Conservation (phyloP, 768 basidiomycete species). For the Cystofilobasidium macerans region DNA sequence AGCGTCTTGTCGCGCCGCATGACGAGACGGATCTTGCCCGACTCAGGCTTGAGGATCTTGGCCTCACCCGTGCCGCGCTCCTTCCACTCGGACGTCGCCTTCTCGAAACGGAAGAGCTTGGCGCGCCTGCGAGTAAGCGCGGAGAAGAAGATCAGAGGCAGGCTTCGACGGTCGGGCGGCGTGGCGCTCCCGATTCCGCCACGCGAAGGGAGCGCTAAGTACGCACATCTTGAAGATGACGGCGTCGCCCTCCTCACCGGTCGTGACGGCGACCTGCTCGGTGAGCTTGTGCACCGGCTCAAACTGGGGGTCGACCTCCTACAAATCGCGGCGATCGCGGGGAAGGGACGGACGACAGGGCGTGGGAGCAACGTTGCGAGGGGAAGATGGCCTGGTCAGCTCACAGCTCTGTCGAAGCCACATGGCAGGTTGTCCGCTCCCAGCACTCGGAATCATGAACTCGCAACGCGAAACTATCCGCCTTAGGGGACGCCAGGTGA, state of each 20-base stretch:
- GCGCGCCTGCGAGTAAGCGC: slow-evolving; percentile 38
- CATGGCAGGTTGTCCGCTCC: too few relatives aligned
- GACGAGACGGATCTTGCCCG: slow-evolving; percentile 82
- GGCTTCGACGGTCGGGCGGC: neutral
- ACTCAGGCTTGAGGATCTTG: slow-evolving; percentile 65
- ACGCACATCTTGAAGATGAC: slow-evolving; percentile 78
- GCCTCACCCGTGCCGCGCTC: slow-evolving; percentile 95
- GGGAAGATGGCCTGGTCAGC: neutral
- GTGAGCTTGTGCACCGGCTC: slow-evolving; percentile 95
- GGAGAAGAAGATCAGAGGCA: neutral
- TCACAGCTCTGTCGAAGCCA: too few relatives aligned
- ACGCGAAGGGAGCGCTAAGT: neutral
- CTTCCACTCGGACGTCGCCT: slow-evolving; percentile 77
- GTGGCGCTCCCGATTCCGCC: neutral
- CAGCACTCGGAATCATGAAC: too few relatives aligned
- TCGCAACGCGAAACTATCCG: too few relatives aligned
- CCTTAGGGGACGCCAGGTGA: too few relatives aligned
- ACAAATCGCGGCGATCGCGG: neutral
- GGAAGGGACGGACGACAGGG: neutral
- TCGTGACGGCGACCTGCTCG: slow-evolving; percentile 89
- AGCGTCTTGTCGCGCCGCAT: slow-evolving; percentile 99
- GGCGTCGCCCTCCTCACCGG: slow-evolving; percentile 85
- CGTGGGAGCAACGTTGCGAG: neutral
- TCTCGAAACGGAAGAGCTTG: slow-evolving; percentile 92
- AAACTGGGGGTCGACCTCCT: slow-evolving; percentile 80